Evolutionary conservation across 1,139 yeast genomes (phyloP).

Genomic region (Yamadazyma buinensis): DNA sequence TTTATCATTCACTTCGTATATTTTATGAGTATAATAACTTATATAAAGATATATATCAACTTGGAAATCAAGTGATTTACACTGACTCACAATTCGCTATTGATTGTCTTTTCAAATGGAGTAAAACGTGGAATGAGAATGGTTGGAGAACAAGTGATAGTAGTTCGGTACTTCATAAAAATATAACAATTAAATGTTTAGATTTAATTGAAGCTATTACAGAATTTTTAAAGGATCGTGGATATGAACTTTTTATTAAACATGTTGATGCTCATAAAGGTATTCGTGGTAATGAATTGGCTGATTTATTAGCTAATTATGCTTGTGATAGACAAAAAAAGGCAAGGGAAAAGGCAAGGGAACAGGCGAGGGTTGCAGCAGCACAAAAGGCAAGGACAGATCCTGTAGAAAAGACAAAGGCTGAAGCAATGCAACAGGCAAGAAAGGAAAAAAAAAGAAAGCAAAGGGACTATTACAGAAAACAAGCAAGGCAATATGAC

Average conservation of each 20-base stretch:
- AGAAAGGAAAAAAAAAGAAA: too few species aligned
- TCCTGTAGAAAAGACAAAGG: too few species aligned
- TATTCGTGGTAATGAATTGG: slow-evolving; percentile 66
- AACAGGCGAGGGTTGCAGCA: too few species aligned
- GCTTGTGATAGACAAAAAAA: slow-evolving; percentile 59
- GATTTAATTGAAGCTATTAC: slow-evolving; percentile 17
- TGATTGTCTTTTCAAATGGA: slow-evolving; percentile 50
- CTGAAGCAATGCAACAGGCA: too few species aligned
- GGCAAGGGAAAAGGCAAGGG: too few species aligned
- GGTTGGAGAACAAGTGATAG: slow-evolving; percentile 50
- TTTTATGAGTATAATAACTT: too few species aligned
- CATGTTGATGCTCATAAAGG: slow-evolving; percentile 79
- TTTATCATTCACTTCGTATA: too few species aligned
- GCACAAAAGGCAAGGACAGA: too few species aligned
- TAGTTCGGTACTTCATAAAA: slow-evolving; percentile 46
- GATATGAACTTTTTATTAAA: slow-evolving; percentile 30
- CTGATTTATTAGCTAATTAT: slow-evolving; percentile 67
- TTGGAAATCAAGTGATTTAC: slow-evolving; percentile 21
- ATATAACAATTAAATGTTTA: slow-evolving; percentile 37
- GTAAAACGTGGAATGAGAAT: slow-evolving; percentile 46
- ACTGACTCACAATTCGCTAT: slow-evolving; percentile 61
- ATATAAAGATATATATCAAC: too few species aligned
- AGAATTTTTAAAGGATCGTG: too few species aligned
- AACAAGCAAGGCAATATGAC: too few species aligned
- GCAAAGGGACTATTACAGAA: too few species aligned